Conservation (phyloP, 2,329 filamentous ascomycete genomes). For the Lecanosticta acicola region DNA sequence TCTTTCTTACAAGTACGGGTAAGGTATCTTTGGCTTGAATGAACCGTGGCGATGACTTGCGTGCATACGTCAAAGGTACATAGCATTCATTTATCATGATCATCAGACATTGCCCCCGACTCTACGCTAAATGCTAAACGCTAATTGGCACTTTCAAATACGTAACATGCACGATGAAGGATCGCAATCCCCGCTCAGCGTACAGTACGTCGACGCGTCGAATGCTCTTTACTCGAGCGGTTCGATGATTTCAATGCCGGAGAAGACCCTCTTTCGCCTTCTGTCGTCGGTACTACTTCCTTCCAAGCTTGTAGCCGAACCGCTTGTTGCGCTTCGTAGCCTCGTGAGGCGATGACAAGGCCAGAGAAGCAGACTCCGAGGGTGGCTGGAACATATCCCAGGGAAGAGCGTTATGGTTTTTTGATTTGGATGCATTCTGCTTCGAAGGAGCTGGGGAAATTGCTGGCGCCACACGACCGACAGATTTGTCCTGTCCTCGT, state of each 20-base stretch:
- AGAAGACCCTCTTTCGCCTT: too few relatives aligned
- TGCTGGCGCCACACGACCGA: not conserved
- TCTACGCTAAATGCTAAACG: not conserved
- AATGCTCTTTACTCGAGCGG: too few relatives aligned
- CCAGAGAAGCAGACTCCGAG: not conserved
- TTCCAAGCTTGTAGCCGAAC: constrained; percentile 9
- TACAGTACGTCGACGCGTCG: too few relatives aligned
- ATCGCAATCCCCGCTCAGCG: too few relatives aligned
- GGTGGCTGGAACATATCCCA: constrained; percentile 18
- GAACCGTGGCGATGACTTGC: too few relatives aligned
- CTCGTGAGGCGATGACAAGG: not conserved
- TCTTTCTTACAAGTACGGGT: not conserved
- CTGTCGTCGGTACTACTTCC: too few relatives aligned
- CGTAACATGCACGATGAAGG: too few relatives aligned
- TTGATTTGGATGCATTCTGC: not conserved
- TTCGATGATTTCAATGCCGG: too few relatives aligned
- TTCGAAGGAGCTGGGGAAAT: not conserved
- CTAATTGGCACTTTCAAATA: too few relatives aligned
- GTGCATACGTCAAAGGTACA: too few relatives aligned
- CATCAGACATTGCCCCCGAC: not conserved
- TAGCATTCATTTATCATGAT: not conserved
- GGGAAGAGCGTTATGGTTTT: constrained; percentile 12
- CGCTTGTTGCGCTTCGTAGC: constrained; percentile 6
- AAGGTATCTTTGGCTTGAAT: too few relatives aligned
- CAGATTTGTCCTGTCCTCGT: not conserved